Base-by-base conservation (phyloP, 2,329 filamentous ascomycete genomes). In the Ophiostoma pallidulum region DNA sequence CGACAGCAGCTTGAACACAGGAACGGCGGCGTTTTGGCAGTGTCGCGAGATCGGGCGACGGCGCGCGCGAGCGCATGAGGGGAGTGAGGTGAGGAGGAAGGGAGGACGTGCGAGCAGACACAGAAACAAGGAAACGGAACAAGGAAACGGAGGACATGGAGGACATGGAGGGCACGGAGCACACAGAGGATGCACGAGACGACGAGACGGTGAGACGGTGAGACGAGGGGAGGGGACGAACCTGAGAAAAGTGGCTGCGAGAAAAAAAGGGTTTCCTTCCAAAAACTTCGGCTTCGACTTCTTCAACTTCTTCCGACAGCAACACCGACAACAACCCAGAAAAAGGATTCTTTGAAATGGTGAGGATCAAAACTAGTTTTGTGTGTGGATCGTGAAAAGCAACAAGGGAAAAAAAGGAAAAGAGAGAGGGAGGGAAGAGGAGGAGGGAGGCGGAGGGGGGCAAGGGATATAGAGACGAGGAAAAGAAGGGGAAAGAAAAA, bases 291-390 rank as follows among this genome's bases (percentile, higher is more conserved):
- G 48, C 54, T 51, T 53, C 54, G 50, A 48, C 52, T 49, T 46
- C 56, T 35, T 40, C 51, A 49, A 53, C 53, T 52, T 53, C 55
- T 54, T 54, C 53, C 54, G 47, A 54, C 54, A 47, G 47, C 54
- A 52, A 52, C 54, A 52, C 52, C 54, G 35, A 53, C 55, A 53
- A 57, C 55, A 52, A 53, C 54, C 52, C 51, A 35, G 29, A 51
- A 37, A 48, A 51, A 24, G 31, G 50, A n/a, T n/a, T 35, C 29
- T 37, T 46, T 41, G 41, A 39, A 43, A 24, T 33, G 42, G 49
- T 51, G 52, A 51, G 28, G 48, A 41, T 41, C 47, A 51, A 48
- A 39, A 47, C 32, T 18, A 41, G 36, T 36, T 40, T 47, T 41
- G 32, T 47, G 43, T 47, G 49, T 49, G 42, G 28, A 44, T 51